These are phyloP conservation scores for Tetrapisispora taiwanensis DNA, from an alignment of 805 yeast genomes.

Conservation along the genomic window DNA sequence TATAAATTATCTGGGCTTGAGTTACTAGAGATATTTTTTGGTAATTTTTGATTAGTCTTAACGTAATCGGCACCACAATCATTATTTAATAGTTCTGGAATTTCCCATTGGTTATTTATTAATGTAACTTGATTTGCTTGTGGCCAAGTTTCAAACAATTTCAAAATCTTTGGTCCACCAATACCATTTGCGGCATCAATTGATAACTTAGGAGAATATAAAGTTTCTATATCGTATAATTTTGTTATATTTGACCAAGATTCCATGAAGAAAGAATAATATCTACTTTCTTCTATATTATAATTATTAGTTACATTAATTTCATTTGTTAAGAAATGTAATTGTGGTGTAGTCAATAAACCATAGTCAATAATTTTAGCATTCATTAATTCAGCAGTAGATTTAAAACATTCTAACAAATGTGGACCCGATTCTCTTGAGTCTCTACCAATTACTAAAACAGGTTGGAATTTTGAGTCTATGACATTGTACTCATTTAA, in stretches of 20 bases:
- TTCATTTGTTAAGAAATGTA: conserved; percentile 75
- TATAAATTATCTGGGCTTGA: conserved; percentile 42
- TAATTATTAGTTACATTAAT: conserved; percentile 52
- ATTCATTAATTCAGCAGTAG: conserved; percentile 50
- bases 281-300: conserved; percentile 49
- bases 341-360: conserved; percentile 82
- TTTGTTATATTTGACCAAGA: conserved; percentile 21
- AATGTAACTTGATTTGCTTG: conserved; percentile 31
- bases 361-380: conserved; percentile 48
- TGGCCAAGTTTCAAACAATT: conserved; percentile 31
- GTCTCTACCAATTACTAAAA: conserved; percentile 72
- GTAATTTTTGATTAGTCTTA: conserved; percentile 76
- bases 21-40: conserved; percentile 38
- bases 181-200: conserved; percentile 97
- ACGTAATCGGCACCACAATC: conserved; percentile 95
- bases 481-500: conserved; percentile 13
- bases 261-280: conserved; percentile 49
- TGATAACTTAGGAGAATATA: conserved; percentile 32
- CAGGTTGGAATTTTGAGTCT: conserved; percentile 17
- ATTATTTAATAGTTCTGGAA: conserved; percentile 54
- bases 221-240: conserved; percentile 9
- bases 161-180: conserved; percentile 66
- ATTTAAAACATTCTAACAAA: conserved; percentile 34
- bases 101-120: conserved; percentile 45
- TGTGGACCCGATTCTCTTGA: conserved; percentile 75